Percentiles rank a stretch among this genome's conserved stretches.
Conservation (phyloP, 306 rosid genomes). For the Ziziphus jujuba region DNA sequence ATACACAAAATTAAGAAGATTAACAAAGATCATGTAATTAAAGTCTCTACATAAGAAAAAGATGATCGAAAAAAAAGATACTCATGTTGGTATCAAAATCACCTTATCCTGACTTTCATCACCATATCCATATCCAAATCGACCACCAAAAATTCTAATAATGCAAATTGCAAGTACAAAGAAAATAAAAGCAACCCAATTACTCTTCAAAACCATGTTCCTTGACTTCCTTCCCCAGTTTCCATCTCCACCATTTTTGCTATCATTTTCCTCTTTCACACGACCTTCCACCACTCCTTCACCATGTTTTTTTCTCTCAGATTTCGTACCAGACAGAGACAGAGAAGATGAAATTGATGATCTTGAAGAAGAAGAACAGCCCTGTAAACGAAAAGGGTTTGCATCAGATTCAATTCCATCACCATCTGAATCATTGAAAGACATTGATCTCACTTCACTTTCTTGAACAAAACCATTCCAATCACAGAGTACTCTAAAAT, state of each 20-base stretch:
- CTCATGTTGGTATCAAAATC: constrained; percentile 56
- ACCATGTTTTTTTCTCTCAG: constrained; percentile 12
- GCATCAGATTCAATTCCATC: constrained; percentile 16
- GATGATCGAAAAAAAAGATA: neutral
- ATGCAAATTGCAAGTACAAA: constrained; percentile 33
- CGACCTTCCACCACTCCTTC: neutral
- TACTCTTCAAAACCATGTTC: constrained; percentile 10
- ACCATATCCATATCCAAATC: constrained; percentile 1
- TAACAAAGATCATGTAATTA: neutral
- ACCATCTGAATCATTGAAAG: constrained; percentile 12
- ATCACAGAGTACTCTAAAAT: no score
- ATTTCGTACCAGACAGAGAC: constrained; percentile 7
- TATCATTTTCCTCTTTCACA: neutral
- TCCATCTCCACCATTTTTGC: neutral
- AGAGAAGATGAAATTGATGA: constrained; percentile 23
- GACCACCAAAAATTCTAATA: constrained; percentile 12
- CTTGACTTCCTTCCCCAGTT: no score
- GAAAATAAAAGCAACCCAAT: constrained; percentile 28
- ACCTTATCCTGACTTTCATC: neutral
- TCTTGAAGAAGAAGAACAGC: constrained; percentile 1
- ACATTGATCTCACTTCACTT: constrained; percentile 44
- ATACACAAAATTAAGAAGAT: neutral
- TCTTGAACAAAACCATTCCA: no score
- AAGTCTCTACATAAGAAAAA: neutral
- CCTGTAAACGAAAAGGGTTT: constrained; percentile 7